Percentiles rank a stretch among this genome's conserved stretches.
Evolutionary conservation across 331 rosid genomes (phyloP).

Genomic region (Malus hybrid): DNA sequence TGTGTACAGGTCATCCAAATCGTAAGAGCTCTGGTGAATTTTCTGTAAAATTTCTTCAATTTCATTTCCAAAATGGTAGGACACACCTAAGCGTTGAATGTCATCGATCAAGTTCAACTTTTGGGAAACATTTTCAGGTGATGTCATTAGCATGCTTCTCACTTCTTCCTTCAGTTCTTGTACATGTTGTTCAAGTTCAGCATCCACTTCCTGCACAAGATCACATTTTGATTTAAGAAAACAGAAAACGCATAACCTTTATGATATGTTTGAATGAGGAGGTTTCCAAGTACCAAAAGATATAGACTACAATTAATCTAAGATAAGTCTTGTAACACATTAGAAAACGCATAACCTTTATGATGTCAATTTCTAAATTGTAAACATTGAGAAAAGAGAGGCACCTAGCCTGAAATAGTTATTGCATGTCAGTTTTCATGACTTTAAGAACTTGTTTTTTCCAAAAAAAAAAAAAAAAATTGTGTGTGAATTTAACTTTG

Average conservation of each 20-base stretch:
- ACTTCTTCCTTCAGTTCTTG: slow-evolving; percentile 10
- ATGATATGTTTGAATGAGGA: not conserved
- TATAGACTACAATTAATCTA: no score
- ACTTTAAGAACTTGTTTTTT: no score
- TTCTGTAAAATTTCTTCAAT: not conserved
- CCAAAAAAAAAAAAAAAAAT: no score
- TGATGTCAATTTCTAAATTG: no score
- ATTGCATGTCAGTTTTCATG: no score
- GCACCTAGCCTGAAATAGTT: no score
- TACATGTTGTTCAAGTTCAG: not conserved
- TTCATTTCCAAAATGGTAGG: not conserved
- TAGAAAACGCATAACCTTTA: not conserved
- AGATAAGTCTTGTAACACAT: no score
- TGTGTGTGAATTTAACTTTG: no score
- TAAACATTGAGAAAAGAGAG: no score
- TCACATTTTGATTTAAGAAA: not conserved
- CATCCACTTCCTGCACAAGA: not conserved
- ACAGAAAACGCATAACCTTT: not conserved
- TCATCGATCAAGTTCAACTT: no score
- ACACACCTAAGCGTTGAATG: slow-evolving; percentile 3
- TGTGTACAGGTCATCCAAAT: not conserved
- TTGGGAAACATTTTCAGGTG: not conserved
- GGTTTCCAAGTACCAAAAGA: no score
- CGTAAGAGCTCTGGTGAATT: not conserved
- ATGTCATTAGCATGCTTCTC: not conserved